These are phyloP conservation scores for Platanthera guangdongensis DNA, from an alignment of 106 monocot species.

Conservation along the genomic window DNA sequence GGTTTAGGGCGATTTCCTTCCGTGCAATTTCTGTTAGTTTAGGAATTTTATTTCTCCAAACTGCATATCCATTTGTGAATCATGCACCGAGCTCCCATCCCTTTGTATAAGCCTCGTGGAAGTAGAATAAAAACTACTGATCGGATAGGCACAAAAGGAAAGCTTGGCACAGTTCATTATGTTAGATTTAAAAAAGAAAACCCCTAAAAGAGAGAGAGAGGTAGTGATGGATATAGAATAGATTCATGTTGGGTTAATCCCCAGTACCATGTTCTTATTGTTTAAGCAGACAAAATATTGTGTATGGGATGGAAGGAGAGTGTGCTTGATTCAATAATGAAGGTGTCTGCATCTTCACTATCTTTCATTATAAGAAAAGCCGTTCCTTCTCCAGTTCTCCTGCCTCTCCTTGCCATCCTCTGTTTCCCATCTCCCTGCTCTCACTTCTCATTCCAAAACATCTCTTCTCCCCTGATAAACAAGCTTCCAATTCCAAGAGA, in stretches of 20 bases:
- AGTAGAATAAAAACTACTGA: not conserved
- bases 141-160: not conserved
- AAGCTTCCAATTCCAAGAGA: slow-evolving; percentile 4
- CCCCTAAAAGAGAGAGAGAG: not conserved
- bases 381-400: not conserved
- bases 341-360: not conserved
- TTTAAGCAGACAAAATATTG: slow-evolving; percentile 16
- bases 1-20: no score
- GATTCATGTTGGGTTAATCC: slow-evolving; percentile 26
- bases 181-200: slow-evolving; percentile 9
- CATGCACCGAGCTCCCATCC: no score
- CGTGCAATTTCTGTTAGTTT: no score
- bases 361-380: not conserved
- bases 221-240: not conserved
- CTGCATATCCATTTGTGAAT: no score
- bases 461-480: not conserved
- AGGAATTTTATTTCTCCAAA: no score
- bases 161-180: not conserved
- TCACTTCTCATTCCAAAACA: not conserved
- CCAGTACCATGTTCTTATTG: slow-evolving; percentile 22
- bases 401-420: not conserved
- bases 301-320: not conserved
- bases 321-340: slow-evolving; percentile 1
- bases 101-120: no score
- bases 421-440: not conserved